Percentiles rank a stretch among this genome's conserved stretches.
phyloP scores from a whole-genome alignment of 768 basidiomycete genomes.

The Podaxis sp. region DNA sequence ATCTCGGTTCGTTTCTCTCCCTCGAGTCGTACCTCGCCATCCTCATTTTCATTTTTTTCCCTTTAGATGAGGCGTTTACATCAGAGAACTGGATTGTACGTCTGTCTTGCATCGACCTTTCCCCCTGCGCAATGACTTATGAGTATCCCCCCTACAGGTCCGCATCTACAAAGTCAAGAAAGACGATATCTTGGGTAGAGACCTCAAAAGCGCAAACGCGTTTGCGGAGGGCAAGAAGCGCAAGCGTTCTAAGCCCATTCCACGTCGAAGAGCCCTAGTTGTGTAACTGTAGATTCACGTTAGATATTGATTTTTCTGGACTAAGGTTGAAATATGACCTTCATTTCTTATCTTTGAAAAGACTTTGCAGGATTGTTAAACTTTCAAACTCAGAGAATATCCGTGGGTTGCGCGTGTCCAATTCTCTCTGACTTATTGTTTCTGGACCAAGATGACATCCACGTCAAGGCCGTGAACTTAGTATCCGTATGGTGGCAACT shows the following conservation, averaged over 20 bases:
- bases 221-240: constrained; percentile 88
- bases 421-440: no score
- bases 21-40: background rate
- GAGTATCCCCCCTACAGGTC: constrained; percentile 38
- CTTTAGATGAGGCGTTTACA: constrained; percentile 92
- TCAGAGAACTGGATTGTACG: constrained; percentile 99
- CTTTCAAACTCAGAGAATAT: no score
- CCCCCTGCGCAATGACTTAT: constrained; percentile 2
- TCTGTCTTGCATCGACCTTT: constrained; percentile 11
- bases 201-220: constrained; percentile 81
- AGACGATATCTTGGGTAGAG: constrained; percentile 87
- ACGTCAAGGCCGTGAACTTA: no score
- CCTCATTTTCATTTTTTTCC: constrained; percentile 7
- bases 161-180: constrained; percentile 95
- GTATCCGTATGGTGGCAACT: no score
- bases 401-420: no score
- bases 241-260: constrained; percentile 70
- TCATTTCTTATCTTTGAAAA: background rate
- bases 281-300: constrained; percentile 18
- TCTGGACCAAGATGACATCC: no score
- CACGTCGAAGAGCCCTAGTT: constrained; percentile 50
- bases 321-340: background rate
- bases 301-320: constrained; percentile 9
- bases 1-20: constrained; percentile 58
- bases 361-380: no score